Conservation (phyloP, 2,329 filamentous ascomycete species). For the Nigrospora osmanthi region DNA sequence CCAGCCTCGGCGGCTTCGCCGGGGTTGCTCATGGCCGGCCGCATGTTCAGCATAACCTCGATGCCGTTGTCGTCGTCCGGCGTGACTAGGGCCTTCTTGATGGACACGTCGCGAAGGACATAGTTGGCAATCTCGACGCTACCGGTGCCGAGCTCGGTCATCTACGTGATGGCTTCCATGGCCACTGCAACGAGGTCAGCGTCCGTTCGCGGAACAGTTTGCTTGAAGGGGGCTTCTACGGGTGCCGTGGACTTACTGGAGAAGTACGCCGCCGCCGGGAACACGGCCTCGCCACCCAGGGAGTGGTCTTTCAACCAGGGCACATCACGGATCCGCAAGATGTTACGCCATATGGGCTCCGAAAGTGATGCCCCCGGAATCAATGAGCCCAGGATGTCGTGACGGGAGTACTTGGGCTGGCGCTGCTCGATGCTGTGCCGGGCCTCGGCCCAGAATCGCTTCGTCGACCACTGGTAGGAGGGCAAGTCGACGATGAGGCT, state of each 20-base stretch:
- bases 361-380: slow-evolving; percentile 5
- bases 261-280: slow-evolving; percentile 14
- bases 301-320: slow-evolving; percentile 12
- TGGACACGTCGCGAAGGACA: slow-evolving; percentile 18
- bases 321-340: slow-evolving; percentile 8
- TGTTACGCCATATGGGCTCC: slow-evolving; percentile 14
- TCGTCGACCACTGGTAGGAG: slow-evolving; percentile 18
- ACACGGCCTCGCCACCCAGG: slow-evolving; percentile 9
- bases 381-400: slow-evolving; percentile 15
- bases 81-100: slow-evolving; percentile 19
- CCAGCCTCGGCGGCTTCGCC: slow-evolving; percentile 1
- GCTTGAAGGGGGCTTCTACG: too few relatives aligned
- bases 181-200: slow-evolving; percentile 3
- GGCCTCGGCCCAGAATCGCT: slow-evolving; percentile 13
- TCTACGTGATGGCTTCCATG: slow-evolving; percentile 12
- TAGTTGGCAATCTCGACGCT: slow-evolving; percentile 9
- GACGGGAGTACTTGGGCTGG: slow-evolving; percentile 9
- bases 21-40: slow-evolving; percentile 6
- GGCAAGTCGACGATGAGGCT: slow-evolving; percentile 18
- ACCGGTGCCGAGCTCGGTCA: slow-evolving; percentile 5
- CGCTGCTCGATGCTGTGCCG: slow-evolving; percentile 17
- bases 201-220: too few relatives aligned
- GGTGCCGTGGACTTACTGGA: neutral
- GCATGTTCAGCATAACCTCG: slow-evolving; percentile 17
- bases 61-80: slow-evolving; percentile 21